Base-by-base conservation (phyloP, 805 yeast genomes). In the Teunomyces barrocoloradensis region DNA sequence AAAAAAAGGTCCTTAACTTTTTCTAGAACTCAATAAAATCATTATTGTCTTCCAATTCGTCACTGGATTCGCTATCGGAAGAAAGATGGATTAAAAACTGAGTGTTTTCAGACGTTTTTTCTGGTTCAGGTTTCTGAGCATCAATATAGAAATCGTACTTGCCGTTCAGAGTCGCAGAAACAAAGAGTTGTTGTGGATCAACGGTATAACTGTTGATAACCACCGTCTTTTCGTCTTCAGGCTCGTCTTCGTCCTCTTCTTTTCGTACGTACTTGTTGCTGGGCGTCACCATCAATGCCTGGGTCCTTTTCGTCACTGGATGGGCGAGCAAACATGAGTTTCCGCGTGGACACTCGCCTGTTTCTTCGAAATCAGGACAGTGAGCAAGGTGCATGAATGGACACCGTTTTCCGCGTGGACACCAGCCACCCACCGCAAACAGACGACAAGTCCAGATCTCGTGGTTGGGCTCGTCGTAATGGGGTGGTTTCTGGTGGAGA, bases 281-380 rank as follows among this genome's bases (percentile, higher is more conserved):
- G 6, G 53, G 53, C 17, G 53, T 52, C 27, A 52, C 47, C 57
- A 66, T 64, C 50, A 59, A 42, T 15, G 51, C 51, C 47, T 67
- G 73, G 2, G 59, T 58, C 13, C 68, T 41, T 40, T 48, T 50
- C 15, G 69, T 67, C 1, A 61, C 42, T 27, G 56, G 61, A 62
- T 86, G 92, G 32, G 59, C 58, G 40, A 87, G 66, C n/a, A 65
- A 62, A 59, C 92, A 87, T 17, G 63, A 57, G 21, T 60, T 65
- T 1, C 79, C 80, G 44, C 80, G 64, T 1, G 80, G 72, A 61
- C 95, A 87, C 28, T 53, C 57, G 10, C 84, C 85, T n/a, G 69
- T 69, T 50, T 80, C 82, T 52, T 79, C 84, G 54, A 75, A 78
- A 57, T 87, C 92, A 0, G 95, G 92, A 64, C 95, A 87, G 48